phyloP scores from a whole-genome alignment of 805 yeast genomes.

The Kodamaea lidongshanica region DNA sequence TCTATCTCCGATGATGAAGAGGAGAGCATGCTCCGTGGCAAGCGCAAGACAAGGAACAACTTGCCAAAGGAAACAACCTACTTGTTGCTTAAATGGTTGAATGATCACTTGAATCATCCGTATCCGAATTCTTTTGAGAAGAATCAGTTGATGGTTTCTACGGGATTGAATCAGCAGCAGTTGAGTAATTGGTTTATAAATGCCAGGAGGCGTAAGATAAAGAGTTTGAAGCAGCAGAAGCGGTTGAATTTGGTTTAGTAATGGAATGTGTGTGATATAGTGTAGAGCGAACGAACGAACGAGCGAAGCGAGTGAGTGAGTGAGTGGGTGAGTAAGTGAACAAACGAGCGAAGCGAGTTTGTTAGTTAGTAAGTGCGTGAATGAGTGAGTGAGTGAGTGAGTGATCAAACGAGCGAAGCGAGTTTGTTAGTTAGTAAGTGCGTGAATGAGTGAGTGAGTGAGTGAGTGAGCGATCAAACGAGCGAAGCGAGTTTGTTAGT shows the following conservation, averaged over 20 bases:
- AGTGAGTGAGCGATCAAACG: background rate
- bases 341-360: too few species aligned
- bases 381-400: too few species aligned
- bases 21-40: conserved; percentile 6
- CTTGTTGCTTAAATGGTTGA: conserved; percentile 66
- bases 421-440: too few species aligned
- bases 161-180: conserved; percentile 78
- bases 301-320: too few species aligned
- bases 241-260: conserved; percentile 9
- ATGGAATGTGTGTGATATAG: background rate
- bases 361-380: too few species aligned
- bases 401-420: too few species aligned
- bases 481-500: background rate
- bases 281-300: too few species aligned
- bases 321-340: too few species aligned
- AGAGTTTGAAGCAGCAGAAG: conserved; percentile 38
- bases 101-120: conserved; percentile 70
- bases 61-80: conserved; percentile 74
- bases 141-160: conserved; percentile 56
- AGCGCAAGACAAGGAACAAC: conserved; percentile 53
- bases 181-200: conserved; percentile 84
- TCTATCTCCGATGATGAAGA: conserved; percentile 5
- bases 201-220: conserved; percentile 72
- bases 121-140: conserved; percentile 81
- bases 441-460: too few species aligned